These are phyloP conservation scores for Phycomyces blakesleeanus DNA, from an alignment of 192 early-diverging fungal genomes.

Conservation along the genomic window DNA sequence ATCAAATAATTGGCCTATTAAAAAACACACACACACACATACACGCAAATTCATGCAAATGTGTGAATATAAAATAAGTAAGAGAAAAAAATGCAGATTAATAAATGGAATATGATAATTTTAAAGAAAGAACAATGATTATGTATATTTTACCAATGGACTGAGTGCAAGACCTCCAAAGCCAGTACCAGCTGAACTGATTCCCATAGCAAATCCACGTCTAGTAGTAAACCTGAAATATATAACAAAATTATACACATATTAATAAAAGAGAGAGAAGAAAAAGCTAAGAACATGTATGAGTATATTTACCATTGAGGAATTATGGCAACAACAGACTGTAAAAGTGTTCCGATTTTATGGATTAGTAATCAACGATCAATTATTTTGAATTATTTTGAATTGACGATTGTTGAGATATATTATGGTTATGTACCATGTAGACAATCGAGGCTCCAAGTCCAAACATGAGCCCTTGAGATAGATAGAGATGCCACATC, in stretches of 20 bases:
- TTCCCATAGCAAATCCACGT: slow-evolving; percentile 58
- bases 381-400: neutral
- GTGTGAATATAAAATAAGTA: too few species aligned
- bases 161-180: slow-evolving; percentile 53
- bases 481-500: slow-evolving; percentile 59
- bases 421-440: slow-evolving; percentile 12
- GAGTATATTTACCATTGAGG: slow-evolving; percentile 60
- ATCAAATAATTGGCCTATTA: slow-evolving; percentile 34
- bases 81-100: too few species aligned
- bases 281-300: too few species aligned
- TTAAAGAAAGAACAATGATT: too few species aligned
- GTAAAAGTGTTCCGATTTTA: too few species aligned
- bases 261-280: too few species aligned
- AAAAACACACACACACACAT: too few species aligned
- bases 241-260: too few species aligned
- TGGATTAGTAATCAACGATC: neutral
- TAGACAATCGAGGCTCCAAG: slow-evolving; percentile 38
- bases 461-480: slow-evolving; percentile 58
- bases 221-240: slow-evolving; percentile 30
- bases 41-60: too few species aligned
- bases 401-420: too few species aligned
- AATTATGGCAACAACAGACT: slow-evolving; percentile 21
- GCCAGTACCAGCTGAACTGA: slow-evolving; percentile 59
- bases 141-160: slow-evolving; percentile 20
- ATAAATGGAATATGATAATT: too few species aligned